phyloP scores from a whole-genome alignment of 768 basidiomycete genomes.

The Asterophora lycoperdoides region DNA sequence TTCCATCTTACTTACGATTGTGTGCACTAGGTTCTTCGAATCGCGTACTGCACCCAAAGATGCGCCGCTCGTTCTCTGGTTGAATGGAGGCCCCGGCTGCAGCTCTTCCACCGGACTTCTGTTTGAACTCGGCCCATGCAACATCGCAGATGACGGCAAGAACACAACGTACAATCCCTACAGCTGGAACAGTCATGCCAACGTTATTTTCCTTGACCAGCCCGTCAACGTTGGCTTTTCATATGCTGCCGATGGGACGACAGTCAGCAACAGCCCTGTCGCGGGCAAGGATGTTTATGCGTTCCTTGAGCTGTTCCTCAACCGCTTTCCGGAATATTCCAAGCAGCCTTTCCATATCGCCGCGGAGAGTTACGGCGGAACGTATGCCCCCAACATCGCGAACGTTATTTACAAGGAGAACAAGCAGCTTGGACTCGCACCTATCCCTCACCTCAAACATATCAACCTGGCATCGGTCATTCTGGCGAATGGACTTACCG shows the following conservation, averaged over 20 bases:
- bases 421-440: conserved; percentile 44
- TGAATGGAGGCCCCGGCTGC: conserved; percentile 78
- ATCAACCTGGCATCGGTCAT: conserved; percentile 84
- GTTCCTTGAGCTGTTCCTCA: conserved; percentile 77
- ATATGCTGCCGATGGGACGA: conserved; percentile 70
- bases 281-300: conserved; percentile 90
- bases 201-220: conserved; percentile 74
- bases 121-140: conserved; percentile 91
- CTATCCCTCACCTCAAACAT: conserved; percentile 48
- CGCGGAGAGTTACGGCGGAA: conserved; percentile 76
- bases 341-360: conserved; percentile 71
- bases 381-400: conserved; percentile 84
- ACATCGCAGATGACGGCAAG: conserved; percentile 60
- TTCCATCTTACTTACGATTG: conserved; percentile 2
- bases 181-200: conserved; percentile 83
- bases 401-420: conserved; percentile 78
- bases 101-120: conserved; percentile 80
- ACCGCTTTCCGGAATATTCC: conserved; percentile 72
- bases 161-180: conserved; percentile 71
- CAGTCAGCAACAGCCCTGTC: conserved; percentile 74
- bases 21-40: conserved; percentile 75
- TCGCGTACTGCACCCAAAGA: conserved; percentile 65
- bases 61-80: conserved; percentile 86
- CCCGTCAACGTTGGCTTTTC: conserved; percentile 91
- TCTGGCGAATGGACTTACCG: conserved; percentile 85